A percentile compares a stretch with the other conserved stretches of the same genome.
Evolutionary conservation across 495 filamentous ascomycete species (phyloP).

Genomic region (Podospora australis): DNA sequence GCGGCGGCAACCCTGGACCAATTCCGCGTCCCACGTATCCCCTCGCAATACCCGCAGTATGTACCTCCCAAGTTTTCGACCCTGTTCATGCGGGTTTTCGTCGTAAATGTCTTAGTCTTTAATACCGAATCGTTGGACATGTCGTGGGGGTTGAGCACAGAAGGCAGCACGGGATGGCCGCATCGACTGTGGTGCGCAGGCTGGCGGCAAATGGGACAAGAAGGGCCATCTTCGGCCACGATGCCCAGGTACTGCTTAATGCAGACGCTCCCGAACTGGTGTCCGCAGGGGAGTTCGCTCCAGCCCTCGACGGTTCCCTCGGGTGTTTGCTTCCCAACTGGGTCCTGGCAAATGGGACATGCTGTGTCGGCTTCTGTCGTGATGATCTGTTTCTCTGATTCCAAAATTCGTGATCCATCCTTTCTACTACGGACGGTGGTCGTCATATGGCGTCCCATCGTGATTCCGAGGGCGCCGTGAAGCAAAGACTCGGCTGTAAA

Average conservation of each 20-base stretch:
- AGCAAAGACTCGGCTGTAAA: no score
- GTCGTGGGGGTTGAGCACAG: conserved; percentile 2
- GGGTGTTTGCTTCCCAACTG: conserved; percentile 26
- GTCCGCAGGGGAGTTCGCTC: conserved; percentile 39
- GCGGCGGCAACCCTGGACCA: conserved; percentile 13
- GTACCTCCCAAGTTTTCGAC: background rate
- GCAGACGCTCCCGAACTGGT: conserved; percentile 40
- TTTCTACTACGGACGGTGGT: conserved; percentile 6
- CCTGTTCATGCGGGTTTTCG: background rate
- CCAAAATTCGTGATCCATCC: conserved; percentile 3
- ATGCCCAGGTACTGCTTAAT: conserved; percentile 40
- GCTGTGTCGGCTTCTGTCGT: conserved; percentile 21
- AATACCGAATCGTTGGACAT: conserved; percentile 1
- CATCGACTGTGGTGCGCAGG: conserved; percentile 32
- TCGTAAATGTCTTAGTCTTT: background rate
- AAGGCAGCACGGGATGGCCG: conserved; percentile 34
- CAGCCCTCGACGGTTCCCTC: conserved; percentile 37
- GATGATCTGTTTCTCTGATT: conserved; percentile 10
- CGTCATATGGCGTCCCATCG: no score
- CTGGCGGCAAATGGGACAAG: conserved; percentile 37
- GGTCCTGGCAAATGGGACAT: conserved; percentile 42
- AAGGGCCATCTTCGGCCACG: conserved; percentile 27
- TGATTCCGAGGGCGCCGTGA: no score
- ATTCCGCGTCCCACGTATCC: background rate
- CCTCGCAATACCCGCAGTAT: background rate